Percentiles rank a stretch among this genome's conserved stretches.
phyloP scores from a whole-genome alignment of 768 basidiomycete genomes.

The Russula dissimulans region DNA sequence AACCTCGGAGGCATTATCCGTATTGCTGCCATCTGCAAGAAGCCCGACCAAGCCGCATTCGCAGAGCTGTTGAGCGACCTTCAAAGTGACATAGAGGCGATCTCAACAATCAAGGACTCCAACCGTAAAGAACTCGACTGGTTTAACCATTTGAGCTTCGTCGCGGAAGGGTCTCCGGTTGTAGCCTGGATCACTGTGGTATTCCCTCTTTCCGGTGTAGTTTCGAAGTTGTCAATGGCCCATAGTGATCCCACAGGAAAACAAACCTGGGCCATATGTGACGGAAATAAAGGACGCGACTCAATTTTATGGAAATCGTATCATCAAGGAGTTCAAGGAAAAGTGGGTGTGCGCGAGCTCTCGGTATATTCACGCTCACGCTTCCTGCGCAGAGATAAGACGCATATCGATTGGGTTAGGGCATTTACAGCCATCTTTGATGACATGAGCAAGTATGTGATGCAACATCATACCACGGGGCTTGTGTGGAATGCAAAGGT shows the following conservation, averaged over 20 bases:
- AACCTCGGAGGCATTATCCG: slow-evolving; percentile 63
- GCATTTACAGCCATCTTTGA: slow-evolving; percentile 63
- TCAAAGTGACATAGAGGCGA: slow-evolving; percentile 59
- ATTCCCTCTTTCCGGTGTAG: neutral
- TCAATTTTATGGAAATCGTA: slow-evolving; percentile 80
- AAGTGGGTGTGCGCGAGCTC: slow-evolving; percentile 46
- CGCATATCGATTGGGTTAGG: slow-evolving; percentile 84
- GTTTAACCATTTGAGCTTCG: slow-evolving; percentile 67
- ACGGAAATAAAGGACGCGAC: slow-evolving; percentile 77
- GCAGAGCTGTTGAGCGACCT: slow-evolving; percentile 57
- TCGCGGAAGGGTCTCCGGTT: slow-evolving; percentile 74
- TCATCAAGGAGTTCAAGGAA: slow-evolving; percentile 89
- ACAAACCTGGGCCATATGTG: slow-evolving; percentile 76
- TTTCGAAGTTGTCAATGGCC: neutral
- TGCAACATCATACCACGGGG: slow-evolving; percentile 80
- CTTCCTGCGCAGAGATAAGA: slow-evolving; percentile 52
- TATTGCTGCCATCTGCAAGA: slow-evolving; percentile 62
- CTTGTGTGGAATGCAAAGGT: slow-evolving; percentile 85
- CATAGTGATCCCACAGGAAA: slow-evolving; percentile 33
- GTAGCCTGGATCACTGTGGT: slow-evolving; percentile 88
- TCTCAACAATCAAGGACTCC: slow-evolving; percentile 75
- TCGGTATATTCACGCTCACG: neutral
- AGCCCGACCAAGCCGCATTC: slow-evolving; percentile 59
- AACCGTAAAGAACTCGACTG: slow-evolving; percentile 74
- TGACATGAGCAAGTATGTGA: slow-evolving; percentile 70